These are phyloP conservation scores for Trichosanthes cucumerina DNA, from an alignment of 306 rosid genomes.

Conservation along the genomic window DNA sequence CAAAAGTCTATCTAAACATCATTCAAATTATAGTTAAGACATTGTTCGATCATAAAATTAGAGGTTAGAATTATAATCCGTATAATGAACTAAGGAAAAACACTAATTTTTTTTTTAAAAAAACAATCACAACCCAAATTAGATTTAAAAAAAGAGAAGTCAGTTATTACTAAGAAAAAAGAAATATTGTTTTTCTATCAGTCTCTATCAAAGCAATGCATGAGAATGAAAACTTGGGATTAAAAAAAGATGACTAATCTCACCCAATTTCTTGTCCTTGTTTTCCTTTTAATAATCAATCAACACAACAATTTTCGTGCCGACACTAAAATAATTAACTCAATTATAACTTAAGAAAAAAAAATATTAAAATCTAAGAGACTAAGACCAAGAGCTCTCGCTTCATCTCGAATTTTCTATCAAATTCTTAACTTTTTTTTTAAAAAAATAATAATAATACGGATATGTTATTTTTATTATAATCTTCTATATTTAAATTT, in stretches of 20 bases:
- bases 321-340: not conserved
- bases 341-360: not conserved
- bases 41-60: too few species aligned
- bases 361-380: not conserved
- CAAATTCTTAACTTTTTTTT: not conserved
- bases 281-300: not conserved
- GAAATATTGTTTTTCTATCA: not conserved
- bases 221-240: not conserved
- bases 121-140: not conserved
- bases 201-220: not conserved
- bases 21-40: too few species aligned
- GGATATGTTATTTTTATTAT: not conserved
- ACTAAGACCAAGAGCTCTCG: too few species aligned
- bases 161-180: not conserved
- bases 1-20: not conserved
- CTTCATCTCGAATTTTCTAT: not conserved
- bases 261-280: slow-evolving; percentile 7
- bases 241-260: not conserved
- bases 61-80: too few species aligned
- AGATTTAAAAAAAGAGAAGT: not conserved
- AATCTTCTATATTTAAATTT: not conserved
- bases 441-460: not conserved
- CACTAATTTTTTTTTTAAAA: not conserved
- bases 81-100: too few species aligned
- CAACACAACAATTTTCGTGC: slow-evolving; percentile 2